Conservation (phyloP, 129 eudicot genomes). For the Glebionis coronaria region DNA sequence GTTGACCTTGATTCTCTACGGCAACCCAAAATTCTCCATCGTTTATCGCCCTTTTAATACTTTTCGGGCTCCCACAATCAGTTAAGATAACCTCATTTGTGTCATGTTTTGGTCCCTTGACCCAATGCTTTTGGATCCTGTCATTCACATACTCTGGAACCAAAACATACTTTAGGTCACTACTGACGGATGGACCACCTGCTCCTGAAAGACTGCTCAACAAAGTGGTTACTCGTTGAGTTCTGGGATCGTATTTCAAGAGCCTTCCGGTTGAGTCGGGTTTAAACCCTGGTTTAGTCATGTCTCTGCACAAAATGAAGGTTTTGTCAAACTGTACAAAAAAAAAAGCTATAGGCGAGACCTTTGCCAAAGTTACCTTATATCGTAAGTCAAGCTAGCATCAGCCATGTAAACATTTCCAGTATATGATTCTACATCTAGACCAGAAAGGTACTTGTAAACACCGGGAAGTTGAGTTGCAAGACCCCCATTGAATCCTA, state of each 20-base stretch:
- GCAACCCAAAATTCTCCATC: conserved; percentile 34
- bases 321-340: neutral
- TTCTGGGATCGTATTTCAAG: conserved; percentile 25
- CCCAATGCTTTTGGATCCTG: conserved; percentile 29
- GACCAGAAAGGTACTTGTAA: conserved; percentile 27
- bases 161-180: conserved; percentile 30
- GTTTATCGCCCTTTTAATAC: conserved; percentile 23
- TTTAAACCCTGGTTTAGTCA: conserved; percentile 10
- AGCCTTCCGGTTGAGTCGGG: conserved; percentile 35
- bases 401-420: conserved; percentile 31
- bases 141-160: conserved; percentile 24
- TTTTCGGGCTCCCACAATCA: conserved; percentile 25
- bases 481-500: conserved; percentile 36
- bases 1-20: conserved; percentile 8
- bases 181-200: conserved; percentile 35
- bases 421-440: conserved; percentile 31
- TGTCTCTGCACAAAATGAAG: conserved; percentile 21
- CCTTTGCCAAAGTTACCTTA: conserved; percentile 9
- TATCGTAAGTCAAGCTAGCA: conserved; percentile 27
- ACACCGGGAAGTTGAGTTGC: conserved; percentile 26
- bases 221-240: conserved; percentile 25
- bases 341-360: neutral
- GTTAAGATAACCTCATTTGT: conserved; percentile 26
- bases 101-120: conserved; percentile 24
- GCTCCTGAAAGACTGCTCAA: conserved; percentile 23